Evolutionary conservation across 129 eudicot genomes (phyloP).

Genomic region (Lactuca saligna): DNA sequence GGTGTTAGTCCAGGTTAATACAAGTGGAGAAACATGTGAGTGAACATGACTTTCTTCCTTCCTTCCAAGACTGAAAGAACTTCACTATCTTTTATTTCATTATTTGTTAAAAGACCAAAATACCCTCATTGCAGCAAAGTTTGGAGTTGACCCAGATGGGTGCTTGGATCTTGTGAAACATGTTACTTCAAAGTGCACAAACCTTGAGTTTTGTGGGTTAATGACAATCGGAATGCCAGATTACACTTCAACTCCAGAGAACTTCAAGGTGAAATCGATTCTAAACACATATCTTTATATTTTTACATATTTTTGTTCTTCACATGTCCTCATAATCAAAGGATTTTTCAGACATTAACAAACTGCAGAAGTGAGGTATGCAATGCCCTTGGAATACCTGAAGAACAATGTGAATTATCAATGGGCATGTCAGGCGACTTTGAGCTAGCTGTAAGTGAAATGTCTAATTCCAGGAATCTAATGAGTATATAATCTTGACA

Average conservation of each 20-base stretch:
- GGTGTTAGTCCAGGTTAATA: slow-evolving; percentile 90
- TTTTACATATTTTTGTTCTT: background rate
- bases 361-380: slow-evolving; percentile 77
- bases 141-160: slow-evolving; percentile 83
- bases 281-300: background rate
- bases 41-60: background rate
- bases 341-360: slow-evolving; percentile 59
- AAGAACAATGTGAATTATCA: slow-evolving; percentile 74
- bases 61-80: background rate
- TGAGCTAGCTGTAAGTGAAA: slow-evolving; percentile 83
- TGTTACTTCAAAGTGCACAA: slow-evolving; percentile 68
- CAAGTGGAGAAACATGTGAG: slow-evolving; percentile 97
- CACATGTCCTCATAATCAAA: background rate
- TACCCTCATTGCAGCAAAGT: slow-evolving; percentile 63
- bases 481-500: background rate
- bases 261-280: slow-evolving; percentile 67
- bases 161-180: slow-evolving; percentile 86
- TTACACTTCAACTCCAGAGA: slow-evolving; percentile 94
- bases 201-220: slow-evolving; percentile 89
- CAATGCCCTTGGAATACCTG: slow-evolving; percentile 62
- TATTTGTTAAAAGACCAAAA: too few species aligned
- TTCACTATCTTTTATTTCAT: too few species aligned
- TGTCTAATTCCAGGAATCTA: background rate
- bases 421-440: slow-evolving; percentile 99
- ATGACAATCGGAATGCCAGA: slow-evolving; percentile 99